Evolutionary conservation across 2,329 filamentous ascomycete species (phyloP).

Genomic region (Claviceps citrina): DNA sequence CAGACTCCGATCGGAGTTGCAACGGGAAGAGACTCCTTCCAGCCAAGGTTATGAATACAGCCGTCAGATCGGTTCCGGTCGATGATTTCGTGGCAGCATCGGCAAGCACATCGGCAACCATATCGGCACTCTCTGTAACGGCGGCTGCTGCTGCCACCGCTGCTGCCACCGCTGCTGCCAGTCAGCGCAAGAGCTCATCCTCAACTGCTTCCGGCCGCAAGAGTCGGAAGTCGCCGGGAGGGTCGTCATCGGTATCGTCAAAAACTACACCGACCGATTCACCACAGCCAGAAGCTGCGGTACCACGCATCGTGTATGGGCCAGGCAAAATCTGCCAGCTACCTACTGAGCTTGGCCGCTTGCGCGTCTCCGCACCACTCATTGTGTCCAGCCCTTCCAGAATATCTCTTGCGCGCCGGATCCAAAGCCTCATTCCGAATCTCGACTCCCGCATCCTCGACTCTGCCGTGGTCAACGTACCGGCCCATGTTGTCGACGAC

Average conservation of each 20-base stretch:
- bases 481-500: slow-evolving; percentile 14
- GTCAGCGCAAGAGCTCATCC: slow-evolving; percentile 1
- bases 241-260: background rate
- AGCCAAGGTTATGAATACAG: slow-evolving; percentile 2
- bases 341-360: slow-evolving; percentile 18
- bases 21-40: background rate
- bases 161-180: background rate
- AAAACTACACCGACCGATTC: slow-evolving; percentile 4
- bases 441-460: slow-evolving; percentile 19
- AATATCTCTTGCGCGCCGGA: slow-evolving; percentile 17
- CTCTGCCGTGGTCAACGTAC: slow-evolving; percentile 17
- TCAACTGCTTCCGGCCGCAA: slow-evolving; percentile 2
- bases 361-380: slow-evolving; percentile 19
- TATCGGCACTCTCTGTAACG: background rate
- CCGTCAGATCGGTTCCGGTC: background rate
- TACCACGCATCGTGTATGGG: slow-evolving; percentile 22
- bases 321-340: slow-evolving; percentile 18
- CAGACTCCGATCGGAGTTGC: background rate
- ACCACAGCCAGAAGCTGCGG: slow-evolving; percentile 4
- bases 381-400: slow-evolving; percentile 25
- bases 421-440: slow-evolving; percentile 20
- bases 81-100: background rate
- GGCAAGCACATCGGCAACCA: background rate
- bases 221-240: background rate
- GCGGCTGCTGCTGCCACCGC: background rate